Evolutionary conservation across 1,284 basidiomycete species (phyloP), one percentile per base, ranked within the genome.

Genomic region (Ustilago sp.): DNA sequence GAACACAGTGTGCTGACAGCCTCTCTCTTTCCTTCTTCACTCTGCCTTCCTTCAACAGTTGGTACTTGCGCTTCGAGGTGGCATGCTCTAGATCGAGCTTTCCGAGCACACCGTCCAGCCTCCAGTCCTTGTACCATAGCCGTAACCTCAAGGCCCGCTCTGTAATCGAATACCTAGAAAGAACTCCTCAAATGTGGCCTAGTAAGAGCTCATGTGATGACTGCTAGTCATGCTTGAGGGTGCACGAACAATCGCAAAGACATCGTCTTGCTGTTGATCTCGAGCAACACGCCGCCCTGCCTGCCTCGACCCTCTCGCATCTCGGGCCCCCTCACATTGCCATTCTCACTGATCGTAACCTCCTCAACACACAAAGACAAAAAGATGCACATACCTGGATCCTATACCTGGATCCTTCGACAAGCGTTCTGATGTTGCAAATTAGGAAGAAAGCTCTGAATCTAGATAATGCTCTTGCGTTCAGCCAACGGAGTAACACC

Each of bases 41-140:
- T 43, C 2, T 8, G 48, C 17, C 28, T 35, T 39, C 31, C 15
- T 2, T 7, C 31, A 2, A 59, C 76, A 84, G 83, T 74, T 84
- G 36, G 83, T 84, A 15, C 69, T 84, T 5, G 80, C 81, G 2
- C 77, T 84, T 4, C 77, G 82, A 57, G 82, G 81, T 6, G 82
- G 82, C 2, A 19, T 36, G 34, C 63, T 70, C 34, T 64, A 70
- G 59, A 60, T 31, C 34, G 23, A 8, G 28, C 12, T 38, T 13
- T 38, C 12, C 39, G 15, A 45, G 43, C 39, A 41, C 6, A 8
- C 23, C n/a, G 17, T 45, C 43, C 7, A 4, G 13, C 12, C 15
- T 23, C 6, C n/a, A 51, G n/a, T 19, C 36, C n/a, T 7, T 73
- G 61, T 64, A 63, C 54, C 39, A 64, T 62, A 61, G 17, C 23